These are phyloP conservation scores for Umbilicus rupestris DNA, from an alignment of 164 flowering plant genomes.

Conservation along the genomic window DNA sequence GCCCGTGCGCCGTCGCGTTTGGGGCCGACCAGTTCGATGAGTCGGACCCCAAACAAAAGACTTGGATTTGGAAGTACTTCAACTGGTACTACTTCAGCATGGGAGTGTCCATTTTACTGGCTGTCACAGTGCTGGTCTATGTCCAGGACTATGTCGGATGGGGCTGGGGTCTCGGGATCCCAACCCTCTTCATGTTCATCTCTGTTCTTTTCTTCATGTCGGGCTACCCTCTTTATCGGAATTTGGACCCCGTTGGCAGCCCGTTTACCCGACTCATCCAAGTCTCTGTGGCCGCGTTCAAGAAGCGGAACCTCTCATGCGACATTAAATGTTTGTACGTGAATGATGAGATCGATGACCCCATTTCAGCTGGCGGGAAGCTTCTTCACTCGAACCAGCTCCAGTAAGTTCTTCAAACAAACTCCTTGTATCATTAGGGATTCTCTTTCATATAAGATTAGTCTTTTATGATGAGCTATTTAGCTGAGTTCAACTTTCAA, in stretches of 20 bases:
- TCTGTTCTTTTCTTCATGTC: slow-evolving; percentile 42
- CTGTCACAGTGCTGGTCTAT: slow-evolving; percentile 75
- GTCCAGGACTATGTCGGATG: slow-evolving; percentile 79
- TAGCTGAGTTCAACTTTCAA: no score
- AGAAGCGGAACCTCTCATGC: slow-evolving; percentile 40
- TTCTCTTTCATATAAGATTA: no score
- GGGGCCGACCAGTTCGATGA: slow-evolving; percentile 89
- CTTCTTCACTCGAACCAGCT: slow-evolving; percentile 52
- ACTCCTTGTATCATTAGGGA: no score
- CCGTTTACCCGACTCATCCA: slow-evolving; percentile 70
- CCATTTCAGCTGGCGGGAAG: slow-evolving; percentile 54
- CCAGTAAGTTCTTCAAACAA: no score
- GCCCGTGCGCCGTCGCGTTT: slow-evolving; percentile 78
- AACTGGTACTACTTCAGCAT: slow-evolving; percentile 84
- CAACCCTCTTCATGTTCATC: slow-evolving; percentile 48
- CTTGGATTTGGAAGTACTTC: slow-evolving; percentile 66
- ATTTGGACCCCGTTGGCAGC: slow-evolving; percentile 64
- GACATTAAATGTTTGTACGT: slow-evolving; percentile 44
- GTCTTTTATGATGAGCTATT: no score
- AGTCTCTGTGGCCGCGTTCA: slow-evolving; percentile 51
- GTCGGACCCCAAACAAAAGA: slow-evolving; percentile 39
- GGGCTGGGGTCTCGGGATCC: slow-evolving; percentile 83
- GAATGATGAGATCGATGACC: slow-evolving; percentile 56
- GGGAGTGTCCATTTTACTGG: slow-evolving; percentile 64
- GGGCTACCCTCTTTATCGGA: slow-evolving; percentile 58